These are phyloP conservation scores for Eucalyptus pauciflora DNA, from an alignment of 345 rosid species.

Conservation along the genomic window DNA sequence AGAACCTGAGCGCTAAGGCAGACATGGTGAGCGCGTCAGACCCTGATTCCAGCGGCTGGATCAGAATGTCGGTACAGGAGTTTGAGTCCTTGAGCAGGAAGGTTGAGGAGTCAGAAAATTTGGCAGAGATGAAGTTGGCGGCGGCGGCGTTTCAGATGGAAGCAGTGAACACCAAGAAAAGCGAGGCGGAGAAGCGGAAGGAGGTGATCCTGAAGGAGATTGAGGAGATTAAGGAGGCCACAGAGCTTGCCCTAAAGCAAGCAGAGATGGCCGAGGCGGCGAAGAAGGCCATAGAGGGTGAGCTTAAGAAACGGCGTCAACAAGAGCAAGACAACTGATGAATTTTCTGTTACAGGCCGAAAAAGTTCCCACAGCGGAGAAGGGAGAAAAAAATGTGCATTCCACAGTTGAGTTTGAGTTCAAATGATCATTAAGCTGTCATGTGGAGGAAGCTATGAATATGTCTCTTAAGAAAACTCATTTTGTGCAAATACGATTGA, in stretches of 20 bases:
- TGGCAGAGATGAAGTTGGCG: conserved; percentile 33
- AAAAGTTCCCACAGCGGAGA: not conserved
- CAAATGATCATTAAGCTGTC: not conserved
- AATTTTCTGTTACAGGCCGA: not conserved
- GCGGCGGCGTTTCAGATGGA: conserved; percentile 33
- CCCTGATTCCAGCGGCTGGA: conserved; percentile 9
- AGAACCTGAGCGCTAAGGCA: conserved; percentile 18
- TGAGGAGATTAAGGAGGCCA: conserved; percentile 59
- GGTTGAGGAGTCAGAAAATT: conserved; percentile 28
- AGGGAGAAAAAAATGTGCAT: not conserved
- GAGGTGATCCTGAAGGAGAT: conserved; percentile 40
- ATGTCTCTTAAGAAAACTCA: not conserved
- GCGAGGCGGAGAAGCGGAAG: conserved; percentile 28
- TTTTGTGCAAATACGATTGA: not conserved
- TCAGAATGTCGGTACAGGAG: conserved; percentile 45
- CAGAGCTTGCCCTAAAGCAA: conserved; percentile 59
- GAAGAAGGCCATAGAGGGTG: conserved; percentile 41
- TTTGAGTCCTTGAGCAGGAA: conserved; percentile 39
- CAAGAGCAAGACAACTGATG: conserved; percentile 10
- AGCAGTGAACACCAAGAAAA: conserved; percentile 26
- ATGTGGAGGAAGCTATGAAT: not conserved
- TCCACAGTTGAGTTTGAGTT: not conserved
- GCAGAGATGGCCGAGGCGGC: conserved; percentile 68
- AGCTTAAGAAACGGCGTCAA: conserved; percentile 55
- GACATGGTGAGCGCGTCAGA: not conserved